Evolutionary conservation across 1,284 basidiomycete species (phyloP), one percentile per base, ranked within the genome.

Genomic region (Exobasidium rhododendri): DNA sequence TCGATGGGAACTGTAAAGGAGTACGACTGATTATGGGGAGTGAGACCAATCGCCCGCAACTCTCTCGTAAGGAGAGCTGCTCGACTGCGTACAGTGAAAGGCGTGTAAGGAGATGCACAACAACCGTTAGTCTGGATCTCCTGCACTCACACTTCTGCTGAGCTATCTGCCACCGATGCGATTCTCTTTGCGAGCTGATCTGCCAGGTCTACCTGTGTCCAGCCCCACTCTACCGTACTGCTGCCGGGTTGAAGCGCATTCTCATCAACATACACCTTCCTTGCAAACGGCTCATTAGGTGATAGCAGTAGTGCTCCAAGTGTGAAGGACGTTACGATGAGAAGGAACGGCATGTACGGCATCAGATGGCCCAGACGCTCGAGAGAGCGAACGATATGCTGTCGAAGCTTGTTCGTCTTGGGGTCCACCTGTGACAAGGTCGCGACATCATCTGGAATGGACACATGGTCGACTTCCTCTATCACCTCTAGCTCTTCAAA

Each of bases 231-330:
- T 30, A 70, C 61, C 6, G 60, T 44, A 5, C 65, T 66, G 51
- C 74, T 70, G 7, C 66, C 76, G 2, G 77, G 77, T 50, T 78
- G 76, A 5, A 79, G 68, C 0, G 77, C 77, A 54, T 79, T 79
- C 40, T 79, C 77, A 62, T 79, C 77, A 0, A 79, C 77, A 57
- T 79, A 79, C 10, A 69, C 69, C 3, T 59, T 60, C 40, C 67
- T 71, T 10, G 69, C 67, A 29, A 79, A 67, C 11, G 77, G 77
- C 22, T 65, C 56, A 17, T 44, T 31, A 14, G 76, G 75, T 32
- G 66, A 59, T 0, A 73, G 71, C 4, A 78, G 64, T 7, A 73
- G 54, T 22, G 69, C 46, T 5, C 71, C 53, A 43, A 75, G 66
- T 3, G 53, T 5, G 30, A 58, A 32, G 20, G 58, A 47, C n/a